Percentiles rank a stretch among this genome's conserved stretches.
Evolutionary conservation across 306 rosid genomes (phyloP).

Genomic region (Castanopsis chinensis): DNA sequence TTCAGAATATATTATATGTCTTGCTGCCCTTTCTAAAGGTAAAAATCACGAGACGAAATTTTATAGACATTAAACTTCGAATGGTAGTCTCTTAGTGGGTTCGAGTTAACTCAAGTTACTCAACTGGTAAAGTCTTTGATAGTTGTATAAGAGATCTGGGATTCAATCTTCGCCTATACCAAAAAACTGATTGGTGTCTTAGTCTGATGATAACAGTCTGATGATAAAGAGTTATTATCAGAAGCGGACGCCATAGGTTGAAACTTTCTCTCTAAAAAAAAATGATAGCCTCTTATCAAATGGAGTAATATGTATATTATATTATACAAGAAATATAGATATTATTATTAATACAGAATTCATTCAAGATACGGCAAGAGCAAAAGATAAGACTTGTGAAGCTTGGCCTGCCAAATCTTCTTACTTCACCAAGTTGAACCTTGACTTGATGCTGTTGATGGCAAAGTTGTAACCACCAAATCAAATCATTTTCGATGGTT

Average conservation of each 20-base stretch:
- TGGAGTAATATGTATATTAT: too few relatives aligned
- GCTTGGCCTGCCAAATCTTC: not conserved
- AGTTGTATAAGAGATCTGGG: too few relatives aligned
- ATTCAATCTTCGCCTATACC: too few relatives aligned
- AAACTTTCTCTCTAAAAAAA: too few relatives aligned
- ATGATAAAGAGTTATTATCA: too few relatives aligned
- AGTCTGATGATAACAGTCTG: too few relatives aligned
- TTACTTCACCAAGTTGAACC: not conserved
- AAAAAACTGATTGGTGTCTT: too few relatives aligned
- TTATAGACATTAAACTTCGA: not conserved
- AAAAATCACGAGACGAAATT: not conserved
- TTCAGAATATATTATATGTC: too few relatives aligned
- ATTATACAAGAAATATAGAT: too few relatives aligned
- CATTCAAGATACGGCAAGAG: not conserved
- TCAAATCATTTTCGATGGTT: not conserved
- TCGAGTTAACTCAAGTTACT: too few relatives aligned
- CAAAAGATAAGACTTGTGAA: not conserved
- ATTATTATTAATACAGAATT: not conserved
- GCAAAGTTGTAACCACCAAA: not conserved
- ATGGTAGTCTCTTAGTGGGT: not conserved
- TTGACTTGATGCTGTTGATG: not conserved
- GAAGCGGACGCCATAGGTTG: too few relatives aligned
- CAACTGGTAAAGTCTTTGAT: too few relatives aligned
- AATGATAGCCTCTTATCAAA: not conserved
- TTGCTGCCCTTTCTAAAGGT: not conserved